phyloP scores from a whole-genome alignment of 331 rosid species.

The Quercus tomentella region DNA sequence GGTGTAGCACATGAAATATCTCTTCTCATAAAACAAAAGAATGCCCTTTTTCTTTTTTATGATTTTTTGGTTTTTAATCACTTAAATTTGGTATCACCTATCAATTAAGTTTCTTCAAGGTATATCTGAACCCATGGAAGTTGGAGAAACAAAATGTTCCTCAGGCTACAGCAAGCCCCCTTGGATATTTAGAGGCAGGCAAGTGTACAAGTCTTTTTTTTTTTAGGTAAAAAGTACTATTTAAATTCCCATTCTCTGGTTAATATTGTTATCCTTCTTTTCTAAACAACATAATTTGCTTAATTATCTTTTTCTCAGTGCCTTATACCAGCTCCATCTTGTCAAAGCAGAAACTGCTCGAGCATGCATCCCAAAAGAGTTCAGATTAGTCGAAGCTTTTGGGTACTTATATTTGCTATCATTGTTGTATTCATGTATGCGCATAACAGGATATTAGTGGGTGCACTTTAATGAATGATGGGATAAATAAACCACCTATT shows the following conservation, averaged over 20 bases:
- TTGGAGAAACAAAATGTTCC: slow-evolving; percentile 38
- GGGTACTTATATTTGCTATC: slow-evolving; percentile 39
- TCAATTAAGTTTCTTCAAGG: neutral
- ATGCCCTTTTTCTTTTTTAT: neutral
- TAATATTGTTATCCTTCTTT: neutral
- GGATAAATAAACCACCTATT: neutral
- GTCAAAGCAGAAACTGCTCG: slow-evolving; percentile 80
- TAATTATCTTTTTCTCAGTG: slow-evolving; percentile 37
- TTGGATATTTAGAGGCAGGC: slow-evolving; percentile 87
- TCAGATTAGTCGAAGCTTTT: slow-evolving; percentile 83
- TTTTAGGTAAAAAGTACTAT: neutral
- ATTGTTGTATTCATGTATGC: neutral
- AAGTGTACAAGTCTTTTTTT: slow-evolving; percentile 2
- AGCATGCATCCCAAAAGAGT: slow-evolving; percentile 75
- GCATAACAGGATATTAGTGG: neutral
- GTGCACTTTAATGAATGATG: neutral
- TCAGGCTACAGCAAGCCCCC: slow-evolving; percentile 83
- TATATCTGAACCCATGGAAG: slow-evolving; percentile 31
- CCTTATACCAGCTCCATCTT: slow-evolving; percentile 87
- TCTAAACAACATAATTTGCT: neutral
- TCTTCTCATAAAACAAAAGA: neutral
- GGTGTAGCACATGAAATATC: neutral
- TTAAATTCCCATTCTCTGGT: neutral
- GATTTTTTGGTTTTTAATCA: neutral
- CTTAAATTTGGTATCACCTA: neutral